Evolutionary conservation across 805 yeast genomes (phyloP).

Genomic region (Pichia pseudocactophila): DNA sequence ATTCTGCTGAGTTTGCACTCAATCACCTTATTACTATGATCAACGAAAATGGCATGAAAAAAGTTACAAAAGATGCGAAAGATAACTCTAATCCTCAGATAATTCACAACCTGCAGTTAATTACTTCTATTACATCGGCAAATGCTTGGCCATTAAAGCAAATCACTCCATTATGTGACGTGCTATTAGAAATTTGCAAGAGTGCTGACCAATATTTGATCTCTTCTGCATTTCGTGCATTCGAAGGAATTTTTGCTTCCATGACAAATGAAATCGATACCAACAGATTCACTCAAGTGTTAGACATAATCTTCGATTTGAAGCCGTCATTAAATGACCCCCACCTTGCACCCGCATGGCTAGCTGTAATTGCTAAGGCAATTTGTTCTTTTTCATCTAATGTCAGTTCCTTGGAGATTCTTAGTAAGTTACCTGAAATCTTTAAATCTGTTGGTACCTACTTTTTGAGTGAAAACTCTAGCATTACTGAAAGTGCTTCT

Average conservation of each 20-base stretch:
- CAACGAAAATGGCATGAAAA: slow-evolving; percentile 29
- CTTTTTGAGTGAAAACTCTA: slow-evolving; percentile 55
- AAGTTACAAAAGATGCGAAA: slow-evolving; percentile 24
- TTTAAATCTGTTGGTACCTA: slow-evolving; percentile 52
- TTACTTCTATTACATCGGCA: slow-evolving; percentile 60
- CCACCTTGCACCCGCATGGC: slow-evolving; percentile 89
- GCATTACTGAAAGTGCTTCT: slow-evolving; percentile 64
- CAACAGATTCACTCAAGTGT: slow-evolving; percentile 53
- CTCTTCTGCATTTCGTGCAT: slow-evolving; percentile 74
- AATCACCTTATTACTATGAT: slow-evolving; percentile 42
- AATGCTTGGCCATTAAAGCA: slow-evolving; percentile 75
- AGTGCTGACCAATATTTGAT: slow-evolving; percentile 80
- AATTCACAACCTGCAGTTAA: slow-evolving; percentile 70
- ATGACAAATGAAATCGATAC: slow-evolving; percentile 45
- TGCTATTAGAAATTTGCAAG: slow-evolving; percentile 64
- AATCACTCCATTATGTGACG: slow-evolving; percentile 66
- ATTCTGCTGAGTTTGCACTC: slow-evolving; percentile 62
- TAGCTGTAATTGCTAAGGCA: slow-evolving; percentile 87
- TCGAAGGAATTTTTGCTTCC: slow-evolving; percentile 68
- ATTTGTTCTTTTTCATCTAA: slow-evolving; percentile 41
- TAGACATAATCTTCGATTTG: slow-evolving; percentile 66
- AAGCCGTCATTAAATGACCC: slow-evolving; percentile 77
- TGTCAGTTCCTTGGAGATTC: slow-evolving; percentile 41
- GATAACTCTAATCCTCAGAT: slow-evolving; percentile 45
- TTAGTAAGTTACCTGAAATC: slow-evolving; percentile 48